Conservation (phyloP, 2,329 filamentous ascomycete genomes). For the Verticillium dahliae region DNA sequence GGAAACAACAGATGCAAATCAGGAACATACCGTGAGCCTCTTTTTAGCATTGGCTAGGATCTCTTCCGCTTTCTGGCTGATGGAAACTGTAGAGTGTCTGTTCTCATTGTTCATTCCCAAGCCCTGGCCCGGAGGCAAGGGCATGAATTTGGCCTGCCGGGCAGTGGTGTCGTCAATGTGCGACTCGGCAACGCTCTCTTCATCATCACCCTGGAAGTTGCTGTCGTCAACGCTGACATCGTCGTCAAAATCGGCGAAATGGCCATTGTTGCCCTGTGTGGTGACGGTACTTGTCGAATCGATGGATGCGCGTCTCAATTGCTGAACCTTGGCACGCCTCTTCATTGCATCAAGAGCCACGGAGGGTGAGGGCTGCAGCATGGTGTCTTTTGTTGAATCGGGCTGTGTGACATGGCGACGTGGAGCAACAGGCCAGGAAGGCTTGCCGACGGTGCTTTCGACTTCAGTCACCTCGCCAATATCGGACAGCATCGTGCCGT, state of each 20-base stretch:
- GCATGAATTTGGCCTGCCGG: slow-evolving; percentile 20
- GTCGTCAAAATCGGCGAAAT: slow-evolving; percentile 58
- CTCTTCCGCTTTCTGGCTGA: slow-evolving; percentile 79
- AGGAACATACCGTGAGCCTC: slow-evolving; percentile 66
- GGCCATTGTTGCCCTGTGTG: slow-evolving; percentile 38
- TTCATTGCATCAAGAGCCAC: slow-evolving; percentile 36
- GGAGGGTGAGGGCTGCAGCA: slow-evolving; percentile 36
- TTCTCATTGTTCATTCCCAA: slow-evolving; percentile 28
- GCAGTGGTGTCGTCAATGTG: slow-evolving; percentile 40
- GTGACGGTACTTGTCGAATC: slow-evolving; percentile 58
- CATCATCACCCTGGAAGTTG: slow-evolving; percentile 61
- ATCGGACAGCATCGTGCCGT: slow-evolving; percentile 63
- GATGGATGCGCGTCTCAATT: slow-evolving; percentile 47
- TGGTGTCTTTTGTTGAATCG: slow-evolving; percentile 22
- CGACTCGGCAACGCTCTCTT: slow-evolving; percentile 57
- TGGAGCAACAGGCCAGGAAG: slow-evolving; percentile 29
- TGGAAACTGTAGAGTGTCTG: slow-evolving; percentile 62
- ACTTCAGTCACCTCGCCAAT: slow-evolving; percentile 52
- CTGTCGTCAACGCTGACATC: slow-evolving; percentile 56
- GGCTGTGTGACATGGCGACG: slow-evolving; percentile 9
- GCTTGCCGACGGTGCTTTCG: slow-evolving; percentile 40
- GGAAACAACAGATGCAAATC: background rate
- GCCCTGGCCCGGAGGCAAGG: slow-evolving; percentile 18
- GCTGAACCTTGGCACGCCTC: slow-evolving; percentile 33
- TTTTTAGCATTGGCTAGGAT: slow-evolving; percentile 92